Conservation (phyloP, 805 yeast genomes). For the Candida ficus region DNA sequence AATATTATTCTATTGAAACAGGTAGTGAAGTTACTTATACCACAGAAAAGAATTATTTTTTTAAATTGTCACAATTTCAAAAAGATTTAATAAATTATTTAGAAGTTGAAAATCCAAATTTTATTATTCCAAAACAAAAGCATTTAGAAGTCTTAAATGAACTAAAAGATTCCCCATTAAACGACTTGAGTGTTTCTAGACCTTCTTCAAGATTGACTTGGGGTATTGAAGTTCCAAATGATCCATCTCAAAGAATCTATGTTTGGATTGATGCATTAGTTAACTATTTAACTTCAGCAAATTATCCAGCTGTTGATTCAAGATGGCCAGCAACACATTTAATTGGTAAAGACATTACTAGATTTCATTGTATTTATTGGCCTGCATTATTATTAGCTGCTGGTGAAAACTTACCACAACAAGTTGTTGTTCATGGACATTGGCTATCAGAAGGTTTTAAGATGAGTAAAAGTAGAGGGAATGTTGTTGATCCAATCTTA, state of each 20-base stretch:
- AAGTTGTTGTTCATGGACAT: conserved; percentile 86
- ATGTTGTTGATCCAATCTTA: conserved; percentile 87
- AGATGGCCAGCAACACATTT: conserved; percentile 51
- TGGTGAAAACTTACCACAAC: conserved; percentile 59
- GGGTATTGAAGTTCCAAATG: conserved; percentile 89
- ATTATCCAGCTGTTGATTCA: conserved; percentile 40
- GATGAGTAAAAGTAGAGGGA: conserved; percentile 91
- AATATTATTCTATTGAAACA: conserved; percentile 56
- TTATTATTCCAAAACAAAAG: conserved; percentile 62
- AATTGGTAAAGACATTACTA: conserved; percentile 85
- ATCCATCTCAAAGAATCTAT: conserved; percentile 71
- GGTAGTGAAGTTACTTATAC: conserved; percentile 71
- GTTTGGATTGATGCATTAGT: conserved; percentile 97
- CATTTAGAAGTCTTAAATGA: conserved; percentile 53
- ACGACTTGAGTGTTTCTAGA: conserved; percentile 82
- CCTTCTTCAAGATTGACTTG: conserved; percentile 74
- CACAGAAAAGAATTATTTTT: conserved; percentile 83
- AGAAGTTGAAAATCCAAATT: conserved; percentile 41
- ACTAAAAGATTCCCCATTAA: conserved; percentile 41
- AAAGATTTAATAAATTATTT: conserved; percentile 44
- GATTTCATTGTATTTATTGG: conserved; percentile 93
- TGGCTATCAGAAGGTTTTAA: conserved; percentile 88
- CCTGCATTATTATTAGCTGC: conserved; percentile 89
- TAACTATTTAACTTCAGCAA: conserved; percentile 74
- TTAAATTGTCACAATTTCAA: conserved; percentile 62